Conservation (phyloP, 805 yeast species). For the Yarrowia yakushimensis region DNA sequence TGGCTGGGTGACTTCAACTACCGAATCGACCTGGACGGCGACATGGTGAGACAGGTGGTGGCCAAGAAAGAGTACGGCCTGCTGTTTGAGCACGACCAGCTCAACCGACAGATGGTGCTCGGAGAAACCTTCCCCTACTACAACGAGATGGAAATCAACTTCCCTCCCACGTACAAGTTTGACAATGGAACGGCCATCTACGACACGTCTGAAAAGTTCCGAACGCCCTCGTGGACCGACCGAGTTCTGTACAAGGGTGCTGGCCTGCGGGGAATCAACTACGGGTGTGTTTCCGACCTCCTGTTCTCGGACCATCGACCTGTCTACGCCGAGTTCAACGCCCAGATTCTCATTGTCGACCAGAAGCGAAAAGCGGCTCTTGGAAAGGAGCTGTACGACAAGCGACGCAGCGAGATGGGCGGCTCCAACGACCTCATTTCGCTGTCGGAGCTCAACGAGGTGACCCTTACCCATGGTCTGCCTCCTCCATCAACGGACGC, state of each 20-base stretch:
- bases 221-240: constrained; percentile 98
- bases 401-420: constrained; percentile 46
- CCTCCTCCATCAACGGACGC: constrained; percentile 89
- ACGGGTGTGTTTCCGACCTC: constrained; percentile 58
- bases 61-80: constrained; percentile 45
- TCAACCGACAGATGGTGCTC: constrained; percentile 65
- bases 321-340: constrained; percentile 73
- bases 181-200: constrained; percentile 79
- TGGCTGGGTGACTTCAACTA: constrained; percentile 97
- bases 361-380: constrained; percentile 55
- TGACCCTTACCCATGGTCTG: constrained; percentile 42
- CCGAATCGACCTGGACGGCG: constrained; percentile 67
- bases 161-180: constrained; percentile 91
- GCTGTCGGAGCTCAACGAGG: constrained; percentile 32
- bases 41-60: constrained; percentile 61
- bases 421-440: constrained; percentile 36
- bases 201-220: constrained; percentile 86
- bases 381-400: constrained; percentile 56
- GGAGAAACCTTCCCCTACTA: constrained; percentile 73
- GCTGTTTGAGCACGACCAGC: constrained; percentile 71
- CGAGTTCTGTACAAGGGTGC: constrained; percentile 67
- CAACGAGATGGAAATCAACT: constrained; percentile 70
- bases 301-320: constrained; percentile 87
- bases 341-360: constrained; percentile 66
- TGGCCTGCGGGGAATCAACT: constrained; percentile 58